Percentiles rank a stretch among this genome's conserved stretches.
These are phyloP conservation scores for Sutorius australiensis DNA, from an alignment of 768 basidiomycete genomes.

Conservation along the genomic window DNA sequence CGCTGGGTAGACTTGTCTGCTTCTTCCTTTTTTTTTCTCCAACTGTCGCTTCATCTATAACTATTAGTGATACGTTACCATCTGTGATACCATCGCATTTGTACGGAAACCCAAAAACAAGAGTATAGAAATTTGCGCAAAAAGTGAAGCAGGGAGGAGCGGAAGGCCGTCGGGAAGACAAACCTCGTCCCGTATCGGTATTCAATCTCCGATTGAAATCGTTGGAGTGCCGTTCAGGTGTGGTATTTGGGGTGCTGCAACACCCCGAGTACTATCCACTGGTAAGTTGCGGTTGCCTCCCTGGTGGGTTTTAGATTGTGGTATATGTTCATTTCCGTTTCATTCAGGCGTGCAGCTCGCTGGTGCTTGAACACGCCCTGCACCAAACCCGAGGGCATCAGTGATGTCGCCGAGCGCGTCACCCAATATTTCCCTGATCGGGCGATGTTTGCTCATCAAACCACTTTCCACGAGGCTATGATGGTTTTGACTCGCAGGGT, in stretches of 20 bases:
- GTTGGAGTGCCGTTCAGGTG: too few relatives aligned
- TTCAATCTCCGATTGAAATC: conserved; percentile 5
- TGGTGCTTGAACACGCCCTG: not conserved
- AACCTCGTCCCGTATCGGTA: not conserved
- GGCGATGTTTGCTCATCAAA: not conserved
- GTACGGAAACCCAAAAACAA: conserved; percentile 10
- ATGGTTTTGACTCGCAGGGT: not conserved
- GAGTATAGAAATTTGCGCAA: not conserved
- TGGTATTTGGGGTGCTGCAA: not conserved
- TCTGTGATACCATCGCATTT: conserved; percentile 5
- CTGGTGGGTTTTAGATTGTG: not conserved
- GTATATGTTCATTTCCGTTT: not conserved
- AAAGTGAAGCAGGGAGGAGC: not conserved
- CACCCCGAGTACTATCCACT: not conserved
- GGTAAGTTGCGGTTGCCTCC: not conserved
- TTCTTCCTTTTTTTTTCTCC: not conserved
- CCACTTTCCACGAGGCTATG: not conserved
- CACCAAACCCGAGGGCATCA: not conserved
- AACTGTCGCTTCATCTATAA: not conserved
- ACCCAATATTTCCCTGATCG: not conserved
- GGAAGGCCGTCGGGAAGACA: not conserved
- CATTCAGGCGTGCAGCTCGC: not conserved
- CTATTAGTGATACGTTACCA: conserved; percentile 8
- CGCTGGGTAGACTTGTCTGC: conserved; percentile 1
- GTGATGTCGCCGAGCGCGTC: not conserved